Base-by-base conservation (phyloP, 176 grass and related monocot genomes). In the Phragmites australis region DNA sequence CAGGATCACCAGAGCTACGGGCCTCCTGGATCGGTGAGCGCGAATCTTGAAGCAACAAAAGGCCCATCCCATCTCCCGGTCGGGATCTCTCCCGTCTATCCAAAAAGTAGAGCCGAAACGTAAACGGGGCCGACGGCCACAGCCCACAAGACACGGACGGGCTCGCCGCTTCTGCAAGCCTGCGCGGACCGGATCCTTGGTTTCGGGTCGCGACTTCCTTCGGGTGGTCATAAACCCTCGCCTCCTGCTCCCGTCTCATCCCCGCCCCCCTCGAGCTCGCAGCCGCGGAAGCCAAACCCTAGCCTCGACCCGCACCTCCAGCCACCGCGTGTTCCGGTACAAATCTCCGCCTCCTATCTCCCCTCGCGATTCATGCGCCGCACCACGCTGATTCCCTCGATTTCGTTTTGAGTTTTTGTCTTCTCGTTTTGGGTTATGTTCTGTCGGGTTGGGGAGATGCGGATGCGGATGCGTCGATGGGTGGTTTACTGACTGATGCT, bases 181-280 rank as follows among this genome's bases (percentile, higher is more conserved):
- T 37, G 34, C 47, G 69, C 47, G 69, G 69, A n/a, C 34, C 22
- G 63, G 59, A 34, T 11, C 41, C 15, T 57, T 43, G 44, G 42
- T 18, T 18, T 13, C 11, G 37, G 9, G 39, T 76, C 17, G 42
- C 5, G 59, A 40, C 26, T 47, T 30, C 26, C 9, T 56, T 48
- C 58, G 81, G 59, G 67, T 48, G 75, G 81, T 75, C 81, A 74
- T 68, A 84, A 84, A 84, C 61, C 76, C 69, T 79, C 42, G 9
- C 46, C 61, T 42, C 22, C 19, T 77, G 2, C 21, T 9, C 48
- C 18, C n/a, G 9, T 40, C 77, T 29, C 31, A 44, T 26, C 31
- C 59, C 58, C 65, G 22, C 60, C 31, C n/a, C 5, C 13, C 56
- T 34, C 50, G 31, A 43, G 19, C 60, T 19, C 30, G 75, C 59